Base-by-base conservation (phyloP, 2,329 filamentous ascomycete genomes). In the Thielaviopsis cerberus region DNA sequence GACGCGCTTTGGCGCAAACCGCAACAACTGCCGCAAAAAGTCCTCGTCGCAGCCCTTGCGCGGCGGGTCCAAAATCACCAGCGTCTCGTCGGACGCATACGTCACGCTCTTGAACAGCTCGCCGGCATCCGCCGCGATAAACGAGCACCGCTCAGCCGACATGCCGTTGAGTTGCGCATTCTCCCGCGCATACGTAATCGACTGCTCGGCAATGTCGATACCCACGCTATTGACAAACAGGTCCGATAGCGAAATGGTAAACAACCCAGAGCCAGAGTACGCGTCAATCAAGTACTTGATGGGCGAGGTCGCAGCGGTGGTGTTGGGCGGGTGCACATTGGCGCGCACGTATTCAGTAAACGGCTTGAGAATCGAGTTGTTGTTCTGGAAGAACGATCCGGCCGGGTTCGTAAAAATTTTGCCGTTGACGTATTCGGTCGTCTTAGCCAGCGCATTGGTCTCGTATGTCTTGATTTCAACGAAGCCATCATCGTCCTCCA, bases 381-480 rank as follows among this genome's bases (percentile, higher is more conserved):
- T 98, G 77, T 98, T 98, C 68, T 98, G 92, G 79, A 98, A 98
- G 74, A 98, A 98, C 56, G 88, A 82, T 61, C 90, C 90, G 11
- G 92, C 92, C 2, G 86, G 88, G 73, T 94, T 97, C 68, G 83
- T 83, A 73, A 98, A 95, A 66, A 83, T 75, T 73, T 85, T 92
- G 69, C 82, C 73, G 66, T 85, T 88, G 62, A 98, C 80, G 71
- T 94, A 96, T 70, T 98, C 92, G 27, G 86, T 90, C 3, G 86
- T 83, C 55, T 78, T 86, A 63, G 79, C 85, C 63, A 91, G 94
- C 68, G 82, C 80, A 71, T 96, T 83, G 3, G 90, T 95, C 64
- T 94, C 81, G 74, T 88, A 97, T 3, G 82, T 86, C 70, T 97
- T 97, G 68, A 85, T 75, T 68, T 96, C 87, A 20, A 82, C 76